Evolutionary conservation across 306 rosid genomes (phyloP).

Genomic region (Begonia fuchsioides): DNA sequence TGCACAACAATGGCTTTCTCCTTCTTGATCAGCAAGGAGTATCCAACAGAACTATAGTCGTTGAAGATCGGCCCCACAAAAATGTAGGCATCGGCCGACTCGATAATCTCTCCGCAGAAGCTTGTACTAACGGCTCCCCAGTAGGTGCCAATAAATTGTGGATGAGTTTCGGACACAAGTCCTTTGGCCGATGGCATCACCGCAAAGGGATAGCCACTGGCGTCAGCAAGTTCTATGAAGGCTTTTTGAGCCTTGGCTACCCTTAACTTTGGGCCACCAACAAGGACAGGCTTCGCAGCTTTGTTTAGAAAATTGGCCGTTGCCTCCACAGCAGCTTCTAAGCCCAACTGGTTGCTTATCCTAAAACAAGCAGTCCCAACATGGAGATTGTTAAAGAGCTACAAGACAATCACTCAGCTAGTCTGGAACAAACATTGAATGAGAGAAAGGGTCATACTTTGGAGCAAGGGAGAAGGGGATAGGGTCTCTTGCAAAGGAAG

Average conservation of each 20-base stretch:
- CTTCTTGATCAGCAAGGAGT: constrained; percentile 65
- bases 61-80: constrained; percentile 80
- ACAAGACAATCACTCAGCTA: too few species aligned
- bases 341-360: constrained; percentile 51
- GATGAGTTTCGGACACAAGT: constrained; percentile 59
- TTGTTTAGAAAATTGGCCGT: constrained; percentile 56
- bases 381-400: too few species aligned
- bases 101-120: constrained; percentile 76
- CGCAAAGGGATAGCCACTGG: constrained; percentile 62
- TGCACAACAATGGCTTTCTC: constrained; percentile 54
- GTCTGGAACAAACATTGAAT: neutral
- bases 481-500: constrained; percentile 71
- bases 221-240: constrained; percentile 56
- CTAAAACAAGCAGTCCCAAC: constrained; percentile 11
- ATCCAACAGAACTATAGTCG: constrained; percentile 85
- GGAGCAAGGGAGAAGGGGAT: constrained; percentile 67
- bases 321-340: constrained; percentile 85
- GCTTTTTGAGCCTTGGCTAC: constrained; percentile 55
- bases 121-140: constrained; percentile 83
- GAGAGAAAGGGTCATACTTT: constrained; percentile 19
- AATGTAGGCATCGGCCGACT: constrained; percentile 80
- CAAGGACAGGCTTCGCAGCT: constrained; percentile 71
- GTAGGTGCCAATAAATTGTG: constrained; percentile 56
- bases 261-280: constrained; percentile 72
- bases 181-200: constrained; percentile 86